phyloP scores from a whole-genome alignment of 2,329 filamentous ascomycete genomes.

The Parafenestella ontariensis region DNA sequence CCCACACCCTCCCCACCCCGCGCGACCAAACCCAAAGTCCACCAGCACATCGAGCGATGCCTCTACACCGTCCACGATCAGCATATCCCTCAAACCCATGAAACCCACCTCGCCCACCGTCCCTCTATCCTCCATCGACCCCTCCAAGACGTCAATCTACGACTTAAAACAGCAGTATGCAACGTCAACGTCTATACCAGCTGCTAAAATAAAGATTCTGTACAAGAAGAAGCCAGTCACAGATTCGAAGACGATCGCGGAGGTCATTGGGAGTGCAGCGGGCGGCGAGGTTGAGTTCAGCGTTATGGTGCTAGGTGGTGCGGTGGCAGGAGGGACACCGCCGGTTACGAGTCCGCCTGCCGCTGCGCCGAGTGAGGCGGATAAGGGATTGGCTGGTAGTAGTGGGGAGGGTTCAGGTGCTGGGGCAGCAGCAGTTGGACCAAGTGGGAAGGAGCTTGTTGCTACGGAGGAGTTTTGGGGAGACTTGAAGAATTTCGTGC shows the following conservation, averaged over 20 bases:
- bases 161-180: conserved; percentile 78
- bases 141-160: conserved; percentile 75
- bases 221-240: conserved; percentile 84
- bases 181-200: conserved; percentile 63
- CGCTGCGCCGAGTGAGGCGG: conserved; percentile 62
- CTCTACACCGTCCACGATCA: conserved; percentile 51
- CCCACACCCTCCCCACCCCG: conserved; percentile 61
- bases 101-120: conserved; percentile 68
- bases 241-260: conserved; percentile 78
- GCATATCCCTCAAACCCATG: conserved; percentile 74
- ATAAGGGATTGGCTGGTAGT: conserved; percentile 45
- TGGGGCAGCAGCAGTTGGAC: conserved; percentile 57
- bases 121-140: conserved; percentile 67
- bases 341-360: conserved; percentile 54
- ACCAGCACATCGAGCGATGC: conserved; percentile 52
- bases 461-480: conserved; percentile 81
- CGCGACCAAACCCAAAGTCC: conserved; percentile 52
- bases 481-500: conserved; percentile 81
- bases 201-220: conserved; percentile 82
- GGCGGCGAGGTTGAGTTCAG: conserved; percentile 72
- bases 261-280: conserved; percentile 67
- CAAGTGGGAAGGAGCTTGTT: conserved; percentile 67
- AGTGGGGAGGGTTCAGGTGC: conserved; percentile 16
- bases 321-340: conserved; percentile 51
- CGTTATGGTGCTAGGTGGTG: conserved; percentile 82